Percentiles rank a stretch among this genome's conserved stretches.
phyloP scores from a whole-genome alignment of 73 alveolate genomes.

The Paramecium octaurelia region DNA sequence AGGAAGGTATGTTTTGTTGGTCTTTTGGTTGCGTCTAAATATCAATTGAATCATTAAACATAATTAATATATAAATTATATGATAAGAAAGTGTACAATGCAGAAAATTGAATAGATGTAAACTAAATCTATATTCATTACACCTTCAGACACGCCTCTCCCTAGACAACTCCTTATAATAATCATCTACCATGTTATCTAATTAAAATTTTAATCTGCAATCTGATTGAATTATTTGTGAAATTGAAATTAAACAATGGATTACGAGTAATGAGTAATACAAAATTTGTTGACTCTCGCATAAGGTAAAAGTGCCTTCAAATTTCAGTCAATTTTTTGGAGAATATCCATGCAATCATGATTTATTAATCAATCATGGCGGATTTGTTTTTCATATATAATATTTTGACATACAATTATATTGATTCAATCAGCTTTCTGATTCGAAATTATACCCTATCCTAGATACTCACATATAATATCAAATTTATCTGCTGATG shows the following conservation, averaged over 20 bases:
- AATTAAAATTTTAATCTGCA: too few species aligned
- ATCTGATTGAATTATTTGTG: too few species aligned
- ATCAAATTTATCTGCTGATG: slow-evolving; percentile 73
- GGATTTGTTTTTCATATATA: neutral
- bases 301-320: too few species aligned
- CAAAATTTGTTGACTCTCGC: too few species aligned
- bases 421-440: neutral
- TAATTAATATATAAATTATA: neutral
- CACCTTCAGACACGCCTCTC: neutral
- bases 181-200: too few species aligned
- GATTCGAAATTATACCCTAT: slow-evolving; percentile 59
- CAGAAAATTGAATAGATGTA: neutral
- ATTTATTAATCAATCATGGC: too few species aligned
- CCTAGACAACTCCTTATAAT: too few species aligned
- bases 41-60: neutral
- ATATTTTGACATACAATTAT: neutral
- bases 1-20: neutral
- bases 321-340: too few species aligned
- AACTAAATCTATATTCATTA: neutral
- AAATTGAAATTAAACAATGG: too few species aligned
- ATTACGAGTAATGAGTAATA: too few species aligned
- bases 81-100: neutral
- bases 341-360: too few species aligned
- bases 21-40: neutral
- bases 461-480: slow-evolving; percentile 77